These are phyloP conservation scores for Zea luxurians DNA, from an alignment of 176 grass and related monocot species.

Conservation along the genomic window DNA sequence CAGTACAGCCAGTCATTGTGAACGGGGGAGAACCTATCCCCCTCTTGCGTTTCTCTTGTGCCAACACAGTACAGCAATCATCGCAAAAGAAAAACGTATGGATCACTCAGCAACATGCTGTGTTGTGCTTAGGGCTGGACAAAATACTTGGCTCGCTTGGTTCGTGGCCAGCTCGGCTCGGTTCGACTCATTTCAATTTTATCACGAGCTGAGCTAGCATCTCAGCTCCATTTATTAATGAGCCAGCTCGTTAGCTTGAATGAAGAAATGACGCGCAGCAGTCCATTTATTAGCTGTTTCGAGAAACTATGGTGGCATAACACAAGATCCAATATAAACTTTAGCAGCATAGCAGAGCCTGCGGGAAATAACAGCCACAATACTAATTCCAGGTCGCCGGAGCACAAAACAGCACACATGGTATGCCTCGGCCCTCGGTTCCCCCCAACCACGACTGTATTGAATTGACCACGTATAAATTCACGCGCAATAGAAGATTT, in stretches of 20 bases:
- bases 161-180: no score
- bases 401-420: background rate
- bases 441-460: background rate
- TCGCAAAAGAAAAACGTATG: background rate
- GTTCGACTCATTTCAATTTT: no score
- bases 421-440: background rate
- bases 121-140: background rate
- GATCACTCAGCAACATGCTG: background rate
- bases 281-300: background rate
- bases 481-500: background rate
- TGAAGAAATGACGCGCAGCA: background rate
- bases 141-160: no score
- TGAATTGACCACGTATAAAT: background rate
- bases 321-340: background rate
- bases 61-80: conserved; percentile 4
- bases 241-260: no score
- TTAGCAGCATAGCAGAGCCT: background rate
- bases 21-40: conserved; percentile 1
- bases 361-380: background rate
- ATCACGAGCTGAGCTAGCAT: no score
- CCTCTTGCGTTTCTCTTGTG: conserved; percentile 3
- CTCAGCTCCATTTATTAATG: no score
- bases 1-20: background rate
- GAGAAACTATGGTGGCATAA: background rate
- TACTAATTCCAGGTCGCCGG: background rate